Evolutionary conservation across 805 yeast species (phyloP).

Genomic region (Jamesozyma lodderae): DNA sequence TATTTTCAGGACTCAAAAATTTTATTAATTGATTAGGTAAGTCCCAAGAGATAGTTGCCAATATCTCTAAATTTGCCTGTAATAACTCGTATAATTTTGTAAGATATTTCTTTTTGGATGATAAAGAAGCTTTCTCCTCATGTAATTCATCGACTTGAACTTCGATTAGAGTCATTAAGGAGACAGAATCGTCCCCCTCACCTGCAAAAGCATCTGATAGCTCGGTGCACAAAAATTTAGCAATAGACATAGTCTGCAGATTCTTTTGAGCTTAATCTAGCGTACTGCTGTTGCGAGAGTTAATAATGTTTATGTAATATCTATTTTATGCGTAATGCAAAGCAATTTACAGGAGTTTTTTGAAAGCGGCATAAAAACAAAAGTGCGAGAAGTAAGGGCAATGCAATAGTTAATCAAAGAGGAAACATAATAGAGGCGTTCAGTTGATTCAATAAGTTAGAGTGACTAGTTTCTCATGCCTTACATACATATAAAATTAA

Average conservation of each 20-base stretch:
- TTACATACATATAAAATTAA: too few relatives aligned
- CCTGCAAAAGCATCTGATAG: conserved; percentile 19
- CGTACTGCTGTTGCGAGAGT: too few relatives aligned
- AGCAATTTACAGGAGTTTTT: too few relatives aligned
- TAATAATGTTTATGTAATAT: too few relatives aligned
- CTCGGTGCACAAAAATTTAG: conserved; percentile 11
- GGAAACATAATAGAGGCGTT: too few relatives aligned
- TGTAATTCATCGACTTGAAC: conserved; percentile 19
- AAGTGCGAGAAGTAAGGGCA: too few relatives aligned
- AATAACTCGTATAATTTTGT: conserved; percentile 38
- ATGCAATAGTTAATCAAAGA: too few relatives aligned
- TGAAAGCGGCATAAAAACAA: too few relatives aligned
- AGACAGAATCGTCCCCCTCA: conserved; percentile 22
- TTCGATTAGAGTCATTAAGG: conserved; percentile 25
- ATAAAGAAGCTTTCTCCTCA: conserved; percentile 14
- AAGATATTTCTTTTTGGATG: conserved; percentile 45
- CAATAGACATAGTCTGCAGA: conserved; percentile 9
- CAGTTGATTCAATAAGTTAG: too few relatives aligned
- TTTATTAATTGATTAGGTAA: conserved; percentile 59
- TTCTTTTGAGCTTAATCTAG: too few relatives aligned
- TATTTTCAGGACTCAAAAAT: conserved; percentile 35
- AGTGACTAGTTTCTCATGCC: too few relatives aligned
- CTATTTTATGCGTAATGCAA: too few relatives aligned
- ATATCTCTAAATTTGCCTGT: conserved; percentile 38
- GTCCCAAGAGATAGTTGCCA: conserved; percentile 82